Conservation (phyloP, 1,139 yeast species). For the Taphrina betulina region DNA sequence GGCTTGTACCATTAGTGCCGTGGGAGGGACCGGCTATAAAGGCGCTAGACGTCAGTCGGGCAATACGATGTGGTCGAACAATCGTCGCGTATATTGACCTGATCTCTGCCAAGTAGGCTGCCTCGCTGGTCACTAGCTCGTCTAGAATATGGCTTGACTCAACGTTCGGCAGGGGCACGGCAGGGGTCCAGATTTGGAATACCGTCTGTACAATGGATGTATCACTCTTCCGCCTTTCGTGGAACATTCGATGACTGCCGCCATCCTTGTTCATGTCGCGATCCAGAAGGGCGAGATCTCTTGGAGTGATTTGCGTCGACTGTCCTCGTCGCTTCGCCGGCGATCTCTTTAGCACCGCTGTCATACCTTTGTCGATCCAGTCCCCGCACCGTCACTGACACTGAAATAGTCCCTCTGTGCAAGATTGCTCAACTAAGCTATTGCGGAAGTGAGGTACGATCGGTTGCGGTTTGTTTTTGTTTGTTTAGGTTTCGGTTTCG, state of each 20-base stretch:
- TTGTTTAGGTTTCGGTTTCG: too few species aligned
- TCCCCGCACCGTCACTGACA: too few species aligned
- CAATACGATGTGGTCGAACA: constrained; percentile 7
- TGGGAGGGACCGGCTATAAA: background rate
- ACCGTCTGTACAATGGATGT: constrained; percentile 6
- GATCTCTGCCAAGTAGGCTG: constrained; percentile 1
- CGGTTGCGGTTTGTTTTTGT: too few species aligned
- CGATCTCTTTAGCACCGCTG: constrained; percentile 13
- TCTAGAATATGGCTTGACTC: constrained; percentile 15
- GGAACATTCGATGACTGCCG: background rate
- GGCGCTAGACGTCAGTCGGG: background rate
- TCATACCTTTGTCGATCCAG: too few species aligned
- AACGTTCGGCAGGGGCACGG: constrained; percentile 1
- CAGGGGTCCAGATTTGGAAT: constrained; percentile 5
- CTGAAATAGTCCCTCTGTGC: too few species aligned
- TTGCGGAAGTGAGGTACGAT: too few species aligned
- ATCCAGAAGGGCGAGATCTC: constrained; percentile 1
- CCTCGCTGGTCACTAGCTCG: constrained; percentile 9
- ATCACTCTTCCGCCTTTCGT: constrained; percentile 9
- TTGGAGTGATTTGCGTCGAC: constrained; percentile 12
- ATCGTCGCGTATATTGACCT: constrained; percentile 12
- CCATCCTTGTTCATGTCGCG: background rate
- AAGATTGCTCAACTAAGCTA: too few species aligned
- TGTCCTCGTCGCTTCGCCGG: constrained; percentile 19
- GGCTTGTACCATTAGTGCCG: background rate